These are phyloP conservation scores for Aspergillus leporis DNA, from an alignment of 495 filamentous ascomycete species.

Conservation along the genomic window DNA sequence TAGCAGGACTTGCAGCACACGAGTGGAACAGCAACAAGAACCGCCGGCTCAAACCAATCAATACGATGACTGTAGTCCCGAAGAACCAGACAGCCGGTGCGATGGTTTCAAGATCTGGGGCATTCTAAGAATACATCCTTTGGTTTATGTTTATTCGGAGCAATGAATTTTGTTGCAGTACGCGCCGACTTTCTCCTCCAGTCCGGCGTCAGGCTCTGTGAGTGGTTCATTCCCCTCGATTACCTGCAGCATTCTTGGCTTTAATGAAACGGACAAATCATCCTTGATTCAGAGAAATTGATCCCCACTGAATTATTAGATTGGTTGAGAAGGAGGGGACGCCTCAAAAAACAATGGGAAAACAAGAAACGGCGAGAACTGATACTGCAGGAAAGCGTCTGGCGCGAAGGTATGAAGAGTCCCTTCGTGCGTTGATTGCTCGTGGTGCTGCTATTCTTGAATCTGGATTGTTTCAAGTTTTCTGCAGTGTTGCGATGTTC, in stretches of 20 bases:
- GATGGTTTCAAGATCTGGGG: slow-evolving; percentile 15
- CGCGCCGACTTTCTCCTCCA: slow-evolving; percentile 26
- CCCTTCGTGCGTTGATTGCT: background rate
- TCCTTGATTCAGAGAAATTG: slow-evolving; percentile 5
- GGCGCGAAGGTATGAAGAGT: background rate
- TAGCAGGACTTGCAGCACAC: slow-evolving; percentile 8
- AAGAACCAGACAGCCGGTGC: slow-evolving; percentile 3
- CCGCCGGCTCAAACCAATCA: slow-evolving; percentile 1
- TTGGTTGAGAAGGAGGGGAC: slow-evolving; percentile 9
- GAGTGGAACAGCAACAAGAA: slow-evolving; percentile 1
- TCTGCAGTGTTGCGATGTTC: slow-evolving; percentile 2
- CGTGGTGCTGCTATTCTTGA: slow-evolving; percentile 6
- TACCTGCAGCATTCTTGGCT: slow-evolving; percentile 16
- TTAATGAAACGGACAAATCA: slow-evolving; percentile 19
- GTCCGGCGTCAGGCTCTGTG: slow-evolving; percentile 26
- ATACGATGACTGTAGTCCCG: background rate
- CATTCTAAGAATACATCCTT: slow-evolving; percentile 25
- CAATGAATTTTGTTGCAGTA: slow-evolving; percentile 26
- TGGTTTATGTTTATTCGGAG: slow-evolving; percentile 8
- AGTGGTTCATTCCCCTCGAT: slow-evolving; percentile 21
- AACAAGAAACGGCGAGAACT: background rate
- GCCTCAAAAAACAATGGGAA: background rate
- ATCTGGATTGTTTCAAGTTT: slow-evolving; percentile 8
- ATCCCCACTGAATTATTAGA: background rate
- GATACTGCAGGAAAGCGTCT: slow-evolving; percentile 1